A percentile compares a stretch with the other conserved stretches of the same genome.
Conservation (phyloP, 2,329 filamentous ascomycete species). For the Alternaria metachromatica region DNA sequence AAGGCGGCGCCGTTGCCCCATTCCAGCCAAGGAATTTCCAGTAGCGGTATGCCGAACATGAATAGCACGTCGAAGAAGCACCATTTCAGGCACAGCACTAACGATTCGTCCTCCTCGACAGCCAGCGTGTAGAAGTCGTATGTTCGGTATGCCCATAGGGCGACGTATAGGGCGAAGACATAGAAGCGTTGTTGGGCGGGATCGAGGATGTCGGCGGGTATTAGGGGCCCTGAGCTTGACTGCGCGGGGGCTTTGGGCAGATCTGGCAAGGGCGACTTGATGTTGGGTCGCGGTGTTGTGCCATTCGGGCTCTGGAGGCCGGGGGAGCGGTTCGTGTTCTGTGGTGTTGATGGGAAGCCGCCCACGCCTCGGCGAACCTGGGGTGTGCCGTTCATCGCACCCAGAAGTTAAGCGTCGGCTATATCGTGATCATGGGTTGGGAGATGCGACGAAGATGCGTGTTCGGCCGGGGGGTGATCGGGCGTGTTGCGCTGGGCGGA, state of each 20-base stretch:
- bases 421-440: constrained; percentile 28
- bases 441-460: not conserved
- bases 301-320: constrained; percentile 32
- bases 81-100: constrained; percentile 94
- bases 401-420: constrained; percentile 26
- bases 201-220: constrained; percentile 82
- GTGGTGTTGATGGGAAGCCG: constrained; percentile 78
- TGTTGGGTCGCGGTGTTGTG: constrained; percentile 41
- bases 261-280: constrained; percentile 43
- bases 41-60: constrained; percentile 82
- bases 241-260: constrained; percentile 34
- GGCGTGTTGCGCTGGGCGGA: constrained; percentile 10
- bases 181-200: constrained; percentile 91
- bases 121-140: constrained; percentile 84
- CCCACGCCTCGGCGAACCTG: constrained; percentile 70
- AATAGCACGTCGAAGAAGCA: constrained; percentile 83
- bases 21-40: constrained; percentile 96
- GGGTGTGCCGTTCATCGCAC: constrained; percentile 87
- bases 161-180: constrained; percentile 77
- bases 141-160: constrained; percentile 79
- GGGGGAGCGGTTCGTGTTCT: constrained; percentile 50
- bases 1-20: constrained; percentile 79
- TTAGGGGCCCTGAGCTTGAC: constrained; percentile 64
- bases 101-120: constrained; percentile 84
- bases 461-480: constrained; percentile 12